phyloP scores from a whole-genome alignment of 306 rosid species.

The Lathyrus oleraceus region DNA sequence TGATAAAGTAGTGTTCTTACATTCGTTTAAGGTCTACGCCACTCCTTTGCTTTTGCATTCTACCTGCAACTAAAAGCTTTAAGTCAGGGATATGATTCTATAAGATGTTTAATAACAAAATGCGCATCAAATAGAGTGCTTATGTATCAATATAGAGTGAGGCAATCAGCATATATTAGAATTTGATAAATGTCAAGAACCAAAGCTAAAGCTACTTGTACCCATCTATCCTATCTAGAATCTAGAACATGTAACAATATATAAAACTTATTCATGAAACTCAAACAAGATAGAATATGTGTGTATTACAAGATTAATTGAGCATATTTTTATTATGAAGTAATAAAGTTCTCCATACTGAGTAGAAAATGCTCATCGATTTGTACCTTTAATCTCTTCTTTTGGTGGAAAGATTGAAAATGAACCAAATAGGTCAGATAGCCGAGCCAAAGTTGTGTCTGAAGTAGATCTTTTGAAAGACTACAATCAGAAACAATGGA shows the following conservation, averaged over 20 bases:
- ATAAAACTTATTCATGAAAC: neutral
- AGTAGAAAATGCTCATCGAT: neutral
- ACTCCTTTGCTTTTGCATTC: conserved; percentile 61
- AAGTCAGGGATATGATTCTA: conserved; percentile 38
- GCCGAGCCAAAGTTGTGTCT: conserved; percentile 64
- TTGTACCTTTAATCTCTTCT: conserved; percentile 65
- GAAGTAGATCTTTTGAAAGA: conserved; percentile 78
- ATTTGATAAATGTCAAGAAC: conserved; percentile 9
- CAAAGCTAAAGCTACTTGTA: conserved; percentile 8
- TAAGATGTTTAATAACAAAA: neutral
- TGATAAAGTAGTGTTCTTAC: conserved; percentile 39
- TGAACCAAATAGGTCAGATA: conserved; percentile 76
- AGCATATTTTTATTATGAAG: conserved; percentile 17
- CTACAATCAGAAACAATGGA: conserved; percentile 43
- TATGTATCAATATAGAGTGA: neutral
- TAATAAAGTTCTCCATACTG: conserved; percentile 22
- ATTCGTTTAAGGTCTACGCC: conserved; percentile 59
- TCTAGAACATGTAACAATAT: neutral
- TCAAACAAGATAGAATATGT: conserved; percentile 6
- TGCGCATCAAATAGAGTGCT: conserved; percentile 1
- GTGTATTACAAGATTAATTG: conserved; percentile 1
- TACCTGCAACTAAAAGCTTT: conserved; percentile 45
- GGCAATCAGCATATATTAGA: neutral
- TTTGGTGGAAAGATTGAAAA: conserved; percentile 61
- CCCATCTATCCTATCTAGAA: conserved; percentile 9